phyloP scores from a whole-genome alignment of 805 yeast species.

The Cyberlindnera bimundalis region DNA sequence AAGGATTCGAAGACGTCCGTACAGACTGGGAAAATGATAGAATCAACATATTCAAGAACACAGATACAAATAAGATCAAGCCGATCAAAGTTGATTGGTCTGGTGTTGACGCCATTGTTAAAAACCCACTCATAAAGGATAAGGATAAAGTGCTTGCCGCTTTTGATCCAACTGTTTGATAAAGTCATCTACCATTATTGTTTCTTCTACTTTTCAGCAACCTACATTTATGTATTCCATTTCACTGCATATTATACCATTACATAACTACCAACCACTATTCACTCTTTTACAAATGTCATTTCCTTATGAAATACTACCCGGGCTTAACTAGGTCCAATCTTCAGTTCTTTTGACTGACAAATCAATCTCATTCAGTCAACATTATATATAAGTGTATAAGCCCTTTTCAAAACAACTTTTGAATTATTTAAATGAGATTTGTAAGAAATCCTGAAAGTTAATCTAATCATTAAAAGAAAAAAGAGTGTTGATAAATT shows the following conservation, averaged over 20 bases:
- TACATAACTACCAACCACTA: constrained; percentile 5
- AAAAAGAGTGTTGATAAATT: too few species aligned
- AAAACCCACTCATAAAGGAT: constrained; percentile 19
- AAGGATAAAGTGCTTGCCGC: constrained; percentile 30
- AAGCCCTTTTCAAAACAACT: too few species aligned
- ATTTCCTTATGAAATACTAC: too few species aligned
- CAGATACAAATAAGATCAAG: constrained; percentile 54
- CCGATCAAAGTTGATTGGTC: constrained; percentile 67
- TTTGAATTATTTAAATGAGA: too few species aligned
- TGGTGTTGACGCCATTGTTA: constrained; percentile 44
- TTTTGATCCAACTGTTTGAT: constrained; percentile 25
- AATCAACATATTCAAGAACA: constrained; percentile 68
- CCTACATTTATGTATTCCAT: too few species aligned
- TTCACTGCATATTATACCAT: neutral
- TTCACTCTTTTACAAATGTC: neutral
- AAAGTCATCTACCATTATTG: neutral
- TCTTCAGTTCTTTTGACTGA: too few species aligned
- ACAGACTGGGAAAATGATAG: constrained; percentile 74
- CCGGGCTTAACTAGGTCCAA: too few species aligned
- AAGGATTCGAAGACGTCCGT: constrained; percentile 76
- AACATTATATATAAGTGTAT: too few species aligned
- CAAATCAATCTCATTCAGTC: too few species aligned
- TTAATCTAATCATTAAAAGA: too few species aligned
- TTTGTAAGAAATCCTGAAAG: too few species aligned
- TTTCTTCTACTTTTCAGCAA: too few species aligned